A percentile compares a stretch with the other conserved stretches of the same genome.
Conservation (phyloP, 1,284 basidiomycete species). For the Cutaneotrichosporon spelunceum region DNA sequence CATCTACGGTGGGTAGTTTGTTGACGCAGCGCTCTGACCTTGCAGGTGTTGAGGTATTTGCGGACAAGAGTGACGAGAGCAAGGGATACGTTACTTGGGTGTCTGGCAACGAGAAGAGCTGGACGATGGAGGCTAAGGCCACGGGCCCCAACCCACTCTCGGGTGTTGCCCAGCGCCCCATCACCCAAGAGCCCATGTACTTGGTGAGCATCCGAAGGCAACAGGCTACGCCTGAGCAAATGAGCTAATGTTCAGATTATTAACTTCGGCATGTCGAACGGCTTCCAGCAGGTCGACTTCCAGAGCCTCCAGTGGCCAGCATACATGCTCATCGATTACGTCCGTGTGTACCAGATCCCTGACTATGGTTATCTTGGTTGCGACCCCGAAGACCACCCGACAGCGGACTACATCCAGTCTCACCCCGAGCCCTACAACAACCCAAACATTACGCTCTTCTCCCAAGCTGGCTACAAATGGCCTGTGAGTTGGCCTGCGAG, state of each 20-base stretch:
- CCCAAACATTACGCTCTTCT: constrained; percentile 45
- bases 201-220: constrained; percentile 31
- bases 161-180: constrained; percentile 67
- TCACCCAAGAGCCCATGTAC: constrained; percentile 79
- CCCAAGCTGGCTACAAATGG: constrained; percentile 32
- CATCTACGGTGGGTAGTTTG: constrained; percentile 57
- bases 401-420: constrained; percentile 52
- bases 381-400: constrained; percentile 74
- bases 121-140: constrained; percentile 70
- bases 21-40: not conserved
- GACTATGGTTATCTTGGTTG: constrained; percentile 70
- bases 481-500: constrained; percentile 35
- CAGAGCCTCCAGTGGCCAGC: constrained; percentile 65
- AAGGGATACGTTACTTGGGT: constrained; percentile 76
- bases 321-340: constrained; percentile 71
- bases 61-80: constrained; percentile 58
- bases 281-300: constrained; percentile 59
- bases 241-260: constrained; percentile 63
- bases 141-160: constrained; percentile 66
- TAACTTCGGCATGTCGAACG: constrained; percentile 60
- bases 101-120: constrained; percentile 61
- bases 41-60: constrained; percentile 64
- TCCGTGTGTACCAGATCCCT: constrained; percentile 72
- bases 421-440: constrained; percentile 42
- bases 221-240: too few relatives aligned